phyloP scores from a whole-genome alignment of 2,329 filamentous ascomycete genomes.

The Cladophialophora bantiana region DNA sequence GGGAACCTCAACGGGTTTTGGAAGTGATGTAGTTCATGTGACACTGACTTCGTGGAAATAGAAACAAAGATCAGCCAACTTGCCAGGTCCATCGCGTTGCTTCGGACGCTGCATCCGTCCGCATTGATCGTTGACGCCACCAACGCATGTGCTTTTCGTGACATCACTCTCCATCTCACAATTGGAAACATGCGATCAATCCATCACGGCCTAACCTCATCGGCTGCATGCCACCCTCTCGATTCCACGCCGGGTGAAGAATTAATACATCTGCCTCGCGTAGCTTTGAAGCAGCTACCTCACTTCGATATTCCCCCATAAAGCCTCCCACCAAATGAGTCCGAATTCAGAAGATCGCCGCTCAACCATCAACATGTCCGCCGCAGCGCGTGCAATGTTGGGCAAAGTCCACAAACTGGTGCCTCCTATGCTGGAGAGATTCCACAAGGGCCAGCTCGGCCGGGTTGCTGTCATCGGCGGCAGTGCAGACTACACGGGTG shows the following conservation, averaged over 20 bases:
- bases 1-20: neutral
- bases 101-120: slow-evolving; percentile 2
- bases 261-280: neutral
- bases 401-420: slow-evolving; percentile 86
- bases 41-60: neutral
- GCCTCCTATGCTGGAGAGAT: slow-evolving; percentile 91
- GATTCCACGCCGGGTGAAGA: neutral
- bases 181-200: neutral
- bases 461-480: slow-evolving; percentile 93
- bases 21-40: neutral
- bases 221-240: neutral
- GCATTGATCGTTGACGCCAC: neutral
- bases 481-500: slow-evolving; percentile 94
- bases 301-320: neutral
- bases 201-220: neutral
- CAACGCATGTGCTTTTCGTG: neutral
- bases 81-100: neutral
- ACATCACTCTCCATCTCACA: slow-evolving; percentile 1
- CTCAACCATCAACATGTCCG: slow-evolving; percentile 60
- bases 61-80: neutral
- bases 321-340: slow-evolving; percentile 29
- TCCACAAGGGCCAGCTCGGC: slow-evolving; percentile 96
- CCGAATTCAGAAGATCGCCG: slow-evolving; percentile 21
- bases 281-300: neutral
- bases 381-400: slow-evolving; percentile 76